phyloP scores from a whole-genome alignment of 2,329 filamentous ascomycete species.

The Xylogone sp. region DNA sequence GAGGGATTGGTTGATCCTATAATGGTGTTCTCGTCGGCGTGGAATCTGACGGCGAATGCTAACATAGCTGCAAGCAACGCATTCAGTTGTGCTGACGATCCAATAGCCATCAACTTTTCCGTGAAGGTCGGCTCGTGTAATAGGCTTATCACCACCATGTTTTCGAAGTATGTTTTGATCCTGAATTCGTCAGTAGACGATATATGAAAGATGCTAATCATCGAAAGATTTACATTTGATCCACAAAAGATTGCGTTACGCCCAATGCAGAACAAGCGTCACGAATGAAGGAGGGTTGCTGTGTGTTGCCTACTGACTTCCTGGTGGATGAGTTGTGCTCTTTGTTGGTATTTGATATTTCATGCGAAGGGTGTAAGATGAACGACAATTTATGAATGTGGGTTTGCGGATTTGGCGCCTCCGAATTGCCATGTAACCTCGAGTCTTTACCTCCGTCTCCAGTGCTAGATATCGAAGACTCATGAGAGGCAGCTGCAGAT shows the following conservation, averaged over 20 bases:
- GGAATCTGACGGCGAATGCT: constrained; percentile 20
- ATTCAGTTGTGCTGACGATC: constrained; percentile 1
- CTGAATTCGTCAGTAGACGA: background rate
- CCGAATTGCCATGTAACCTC: background rate
- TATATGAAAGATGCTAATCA: background rate
- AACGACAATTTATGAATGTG: background rate
- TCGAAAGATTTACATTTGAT: background rate
- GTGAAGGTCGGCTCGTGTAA: constrained; percentile 3
- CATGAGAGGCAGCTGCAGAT: too few species aligned
- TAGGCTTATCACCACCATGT: constrained; percentile 3
- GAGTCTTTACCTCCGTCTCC: too few species aligned
- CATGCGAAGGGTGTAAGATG: background rate
- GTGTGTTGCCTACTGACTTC: background rate
- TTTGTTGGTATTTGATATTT: background rate
- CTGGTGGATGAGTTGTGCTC: background rate
- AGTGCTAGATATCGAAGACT: too few species aligned
- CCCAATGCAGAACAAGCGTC: background rate
- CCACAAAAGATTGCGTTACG: background rate
- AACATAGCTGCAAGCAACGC: constrained; percentile 27
- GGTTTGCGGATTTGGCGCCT: background rate
- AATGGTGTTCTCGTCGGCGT: background rate
- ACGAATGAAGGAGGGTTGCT: background rate
- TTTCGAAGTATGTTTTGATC: constrained; percentile 4
- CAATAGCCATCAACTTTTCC: constrained; percentile 2
- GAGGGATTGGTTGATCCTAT: background rate